These are phyloP conservation scores for Hanseniaspora mollemarum DNA, from an alignment of 805 yeast genomes.

Conservation along the genomic window DNA sequence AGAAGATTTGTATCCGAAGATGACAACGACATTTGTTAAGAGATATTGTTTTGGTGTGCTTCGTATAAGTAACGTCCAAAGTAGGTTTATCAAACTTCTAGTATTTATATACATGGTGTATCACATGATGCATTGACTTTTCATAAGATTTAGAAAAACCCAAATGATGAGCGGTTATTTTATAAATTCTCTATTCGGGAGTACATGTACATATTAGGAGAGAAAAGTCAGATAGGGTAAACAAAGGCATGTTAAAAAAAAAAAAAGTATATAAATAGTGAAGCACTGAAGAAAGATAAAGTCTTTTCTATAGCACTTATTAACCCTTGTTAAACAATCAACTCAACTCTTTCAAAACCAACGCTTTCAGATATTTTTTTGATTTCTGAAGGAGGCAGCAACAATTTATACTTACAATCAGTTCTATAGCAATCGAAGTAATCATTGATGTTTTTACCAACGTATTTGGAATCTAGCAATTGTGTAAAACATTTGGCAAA, in stretches of 20 bases:
- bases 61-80: too few species aligned
- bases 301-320: neutral
- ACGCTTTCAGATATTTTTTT: slow-evolving; percentile 2
- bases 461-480: neutral
- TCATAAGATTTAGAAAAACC: too few species aligned
- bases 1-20: neutral
- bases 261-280: neutral
- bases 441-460: slow-evolving; percentile 13
- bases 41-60: too few species aligned
- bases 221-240: too few species aligned
- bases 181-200: too few species aligned
- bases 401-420: slow-evolving; percentile 5
- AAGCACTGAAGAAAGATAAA: neutral
- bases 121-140: too few species aligned
- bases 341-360: slow-evolving; percentile 1
- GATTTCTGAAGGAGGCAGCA: neutral
- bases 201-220: too few species aligned
- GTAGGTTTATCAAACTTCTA: too few species aligned
- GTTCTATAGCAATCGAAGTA: slow-evolving; percentile 13
- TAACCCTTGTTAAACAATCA: neutral
- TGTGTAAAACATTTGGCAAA: neutral
- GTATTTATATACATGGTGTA: too few species aligned
- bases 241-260: too few species aligned
- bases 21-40: too few species aligned
- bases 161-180: too few species aligned